These are phyloP conservation scores for Syzygium aromaticum DNA, from an alignment of 345 rosid species.

Conservation along the genomic window DNA sequence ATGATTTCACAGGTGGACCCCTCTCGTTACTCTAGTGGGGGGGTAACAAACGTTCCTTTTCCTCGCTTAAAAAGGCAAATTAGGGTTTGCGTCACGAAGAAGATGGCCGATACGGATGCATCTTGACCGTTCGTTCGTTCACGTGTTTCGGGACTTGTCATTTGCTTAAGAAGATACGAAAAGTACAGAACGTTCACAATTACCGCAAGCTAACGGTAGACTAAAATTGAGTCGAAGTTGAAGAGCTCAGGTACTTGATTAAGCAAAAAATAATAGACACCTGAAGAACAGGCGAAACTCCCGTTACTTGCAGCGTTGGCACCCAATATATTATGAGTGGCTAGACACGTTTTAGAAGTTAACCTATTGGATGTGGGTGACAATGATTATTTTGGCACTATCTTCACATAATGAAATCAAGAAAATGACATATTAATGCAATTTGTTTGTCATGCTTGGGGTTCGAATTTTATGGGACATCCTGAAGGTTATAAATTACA, in stretches of 20 bases:
- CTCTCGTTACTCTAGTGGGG: background rate
- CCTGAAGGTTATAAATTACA: background rate
- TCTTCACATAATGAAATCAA: background rate
- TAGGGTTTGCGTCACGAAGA: background rate
- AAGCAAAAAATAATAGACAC: too few species aligned
- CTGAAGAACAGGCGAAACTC: background rate
- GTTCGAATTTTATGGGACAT: background rate
- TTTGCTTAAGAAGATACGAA: background rate
- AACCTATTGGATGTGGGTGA: background rate
- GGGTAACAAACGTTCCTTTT: background rate
- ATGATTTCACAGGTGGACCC: background rate
- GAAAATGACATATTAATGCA: background rate
- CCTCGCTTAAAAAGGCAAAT: background rate
- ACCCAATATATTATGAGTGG: background rate
- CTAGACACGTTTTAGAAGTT: background rate
- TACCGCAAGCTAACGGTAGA: background rate
- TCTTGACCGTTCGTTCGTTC: background rate
- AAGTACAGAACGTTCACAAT: background rate
- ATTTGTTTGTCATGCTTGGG: background rate
- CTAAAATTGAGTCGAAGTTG: too few species aligned
- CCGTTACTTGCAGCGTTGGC: background rate
- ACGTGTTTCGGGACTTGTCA: background rate
- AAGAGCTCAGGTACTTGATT: background rate
- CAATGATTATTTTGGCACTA: background rate
- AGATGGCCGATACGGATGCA: background rate